Evolutionary conservation across 2,329 filamentous ascomycete species (phyloP).

Genomic region (Salinomyces thailandicus): DNA sequence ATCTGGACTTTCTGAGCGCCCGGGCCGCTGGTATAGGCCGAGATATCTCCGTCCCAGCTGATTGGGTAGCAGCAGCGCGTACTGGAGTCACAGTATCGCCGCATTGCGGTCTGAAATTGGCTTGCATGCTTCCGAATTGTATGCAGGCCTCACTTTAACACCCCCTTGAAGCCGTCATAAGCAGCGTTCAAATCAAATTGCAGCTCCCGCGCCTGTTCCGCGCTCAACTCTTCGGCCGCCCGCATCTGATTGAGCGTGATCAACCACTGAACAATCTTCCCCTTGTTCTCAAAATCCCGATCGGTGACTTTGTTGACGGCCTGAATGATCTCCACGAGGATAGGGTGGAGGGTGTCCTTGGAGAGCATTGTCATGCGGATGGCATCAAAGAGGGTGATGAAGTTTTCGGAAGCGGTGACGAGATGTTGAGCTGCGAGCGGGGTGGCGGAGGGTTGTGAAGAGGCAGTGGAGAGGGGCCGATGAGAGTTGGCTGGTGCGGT

Average conservation of each 20-base stretch:
- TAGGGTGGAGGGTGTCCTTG: slow-evolving; percentile 91
- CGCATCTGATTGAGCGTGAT: slow-evolving; percentile 98
- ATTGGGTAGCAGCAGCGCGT: too few species aligned
- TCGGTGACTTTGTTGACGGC: slow-evolving; percentile 96
- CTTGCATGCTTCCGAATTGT: too few species aligned
- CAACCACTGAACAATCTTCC: slow-evolving; percentile 97
- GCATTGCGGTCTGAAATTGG: too few species aligned
- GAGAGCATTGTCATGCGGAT: slow-evolving; percentile 84
- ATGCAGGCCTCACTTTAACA: slow-evolving; percentile 39
- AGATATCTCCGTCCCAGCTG: too few species aligned
- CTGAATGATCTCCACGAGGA: slow-evolving; percentile 91
- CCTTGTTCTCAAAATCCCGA: slow-evolving; percentile 85
- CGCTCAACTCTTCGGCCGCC: slow-evolving; percentile 78
- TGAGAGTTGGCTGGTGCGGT: slow-evolving; percentile 39
- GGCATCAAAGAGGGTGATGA: slow-evolving; percentile 95
- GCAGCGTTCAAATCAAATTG: slow-evolving; percentile 90
- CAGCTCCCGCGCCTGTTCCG: slow-evolving; percentile 78
- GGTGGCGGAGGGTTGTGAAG: slow-evolving; percentile 39
- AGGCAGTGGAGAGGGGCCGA: slow-evolving; percentile 7
- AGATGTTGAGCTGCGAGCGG: slow-evolving; percentile 44
- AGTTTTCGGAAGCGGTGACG: slow-evolving; percentile 92
- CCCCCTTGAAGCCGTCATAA: slow-evolving; percentile 86
- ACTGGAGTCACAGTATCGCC: too few species aligned
- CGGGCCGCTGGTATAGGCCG: too few species aligned
- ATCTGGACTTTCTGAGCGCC: too few species aligned